Evolutionary conservation across 2,329 filamentous ascomycete genomes (phyloP), one percentile per base, ranked within the genome.

Genomic region (Apiospora saccharicola): DNA sequence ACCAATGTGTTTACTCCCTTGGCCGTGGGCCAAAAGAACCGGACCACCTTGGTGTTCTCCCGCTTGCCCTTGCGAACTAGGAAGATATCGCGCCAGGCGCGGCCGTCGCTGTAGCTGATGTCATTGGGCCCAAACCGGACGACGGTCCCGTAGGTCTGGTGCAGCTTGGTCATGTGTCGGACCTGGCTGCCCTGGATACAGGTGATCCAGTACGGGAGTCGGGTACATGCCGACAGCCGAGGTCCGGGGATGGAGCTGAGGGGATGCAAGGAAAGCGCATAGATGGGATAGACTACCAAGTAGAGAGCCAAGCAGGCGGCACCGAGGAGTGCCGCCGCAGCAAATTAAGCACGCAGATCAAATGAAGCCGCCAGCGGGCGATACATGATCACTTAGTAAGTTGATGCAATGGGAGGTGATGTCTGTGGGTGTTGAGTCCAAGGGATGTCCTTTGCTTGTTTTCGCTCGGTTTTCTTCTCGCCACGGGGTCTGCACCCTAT

Each of bases 151-250:
- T 77, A 78, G 34, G 69, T 67, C 6, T 71, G 70, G 41, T 79
- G 78, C 22, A 77, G 67, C 6, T 53, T 68, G 24, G 76, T 72
- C 72, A 78, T 74, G 75, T 76, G 78, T 13, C 61, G 57, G 14
- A 77, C 73, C 22, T 78, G 72, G 26, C 71, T 46, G 22, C 78
- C 78, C 34, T 46, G 68, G 22, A 79, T 43, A 13, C 68, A 72
- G 0, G 72, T 70, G 3, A 71, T 44, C 78, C 77, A 79, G 2
- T 76, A 79, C 1, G 76, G 77, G 5, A 78, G 72, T 5, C 77
- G 78, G n/a, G 47, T 77, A 19, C 77, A 71, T 22, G n/a, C 43
- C 4, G 37, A 44, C 4, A 46, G n/a, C n/a, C 8, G 26, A 2
- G 37, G 64, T 3, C 64, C 64, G 12, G 37, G 37, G 5, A 68